phyloP scores from a whole-genome alignment of 352 stramenopile species.

The Aphanomyces euteiches region DNA sequence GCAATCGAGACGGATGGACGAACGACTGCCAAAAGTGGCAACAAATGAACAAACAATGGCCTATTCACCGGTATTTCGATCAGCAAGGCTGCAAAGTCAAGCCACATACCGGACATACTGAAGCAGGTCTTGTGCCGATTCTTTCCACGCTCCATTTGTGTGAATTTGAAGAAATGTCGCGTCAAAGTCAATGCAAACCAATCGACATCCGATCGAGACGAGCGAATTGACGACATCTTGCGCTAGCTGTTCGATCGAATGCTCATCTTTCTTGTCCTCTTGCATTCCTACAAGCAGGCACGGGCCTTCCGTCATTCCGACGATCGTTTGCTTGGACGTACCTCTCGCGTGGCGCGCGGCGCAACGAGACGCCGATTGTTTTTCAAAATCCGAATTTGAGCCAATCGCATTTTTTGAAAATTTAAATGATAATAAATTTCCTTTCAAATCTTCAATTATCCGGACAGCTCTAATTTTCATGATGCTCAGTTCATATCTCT shows the following conservation, averaged over 20 bases:
- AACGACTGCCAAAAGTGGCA: conserved; percentile 45
- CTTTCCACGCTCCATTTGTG: conserved; percentile 58
- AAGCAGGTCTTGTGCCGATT: conserved; percentile 42
- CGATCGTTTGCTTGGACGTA: background rate
- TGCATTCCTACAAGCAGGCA: too few relatives aligned
- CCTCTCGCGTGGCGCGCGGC: background rate
- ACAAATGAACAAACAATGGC: conserved; percentile 54
- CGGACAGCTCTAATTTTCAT: too few relatives aligned
- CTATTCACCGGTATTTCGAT: background rate
- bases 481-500: too few relatives aligned
- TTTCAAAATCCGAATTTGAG: conserved; percentile 16
- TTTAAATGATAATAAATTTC: too few relatives aligned
- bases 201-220: conserved; percentile 41
- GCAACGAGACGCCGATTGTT: background rate
- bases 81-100: background rate
- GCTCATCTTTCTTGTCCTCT: conserved; percentile 26
- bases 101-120: conserved; percentile 44
- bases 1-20: conserved; percentile 47
- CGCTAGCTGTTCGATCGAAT: background rate
- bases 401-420: conserved; percentile 8
- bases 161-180: conserved; percentile 74
- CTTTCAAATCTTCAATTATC: too few relatives aligned
- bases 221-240: conserved; percentile 35
- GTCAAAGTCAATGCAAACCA: conserved; percentile 85
- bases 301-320: conserved; percentile 32